These are phyloP conservation scores for Pulicaria dysenterica DNA, from an alignment of 129 eudicot genomes.

Conservation along the genomic window DNA sequence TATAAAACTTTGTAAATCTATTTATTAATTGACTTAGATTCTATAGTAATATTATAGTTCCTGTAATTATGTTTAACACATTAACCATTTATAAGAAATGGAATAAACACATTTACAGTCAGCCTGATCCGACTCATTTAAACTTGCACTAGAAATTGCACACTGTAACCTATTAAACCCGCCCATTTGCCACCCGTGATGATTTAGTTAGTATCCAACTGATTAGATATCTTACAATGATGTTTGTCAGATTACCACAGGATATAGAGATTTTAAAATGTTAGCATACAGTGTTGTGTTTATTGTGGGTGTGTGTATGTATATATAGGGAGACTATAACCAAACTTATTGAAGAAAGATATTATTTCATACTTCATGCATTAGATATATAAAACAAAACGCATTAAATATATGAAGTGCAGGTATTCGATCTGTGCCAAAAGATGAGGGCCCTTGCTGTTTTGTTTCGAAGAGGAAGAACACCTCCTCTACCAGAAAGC, in stretches of 20 bases:
- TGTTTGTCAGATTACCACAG: neutral
- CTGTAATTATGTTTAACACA: neutral
- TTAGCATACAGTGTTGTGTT: neutral
- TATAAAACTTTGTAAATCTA: neutral
- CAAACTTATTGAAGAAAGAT: too few relatives aligned
- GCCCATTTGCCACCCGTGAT: neutral
- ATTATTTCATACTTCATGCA: neutral
- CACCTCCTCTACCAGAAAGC: conserved; percentile 93
- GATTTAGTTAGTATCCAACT: neutral
- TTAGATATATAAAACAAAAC: neutral
- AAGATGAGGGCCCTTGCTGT: conserved; percentile 93
- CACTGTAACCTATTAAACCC: neutral
- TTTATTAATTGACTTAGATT: neutral
- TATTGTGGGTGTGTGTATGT: neutral
- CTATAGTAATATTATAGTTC: neutral
- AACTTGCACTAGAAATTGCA: neutral
- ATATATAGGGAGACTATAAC: neutral
- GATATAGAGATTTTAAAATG: neutral
- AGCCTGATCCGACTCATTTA: neutral
- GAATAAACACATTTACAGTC: neutral
- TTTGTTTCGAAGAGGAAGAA: conserved; percentile 83
- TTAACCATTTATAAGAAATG: neutral
- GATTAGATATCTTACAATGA: neutral
- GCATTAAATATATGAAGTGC: conserved; percentile 14
- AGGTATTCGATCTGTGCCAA: conserved; percentile 92